Conservation (phyloP, 768 basidiomycete genomes). For the Hemileccinum impolitum region DNA sequence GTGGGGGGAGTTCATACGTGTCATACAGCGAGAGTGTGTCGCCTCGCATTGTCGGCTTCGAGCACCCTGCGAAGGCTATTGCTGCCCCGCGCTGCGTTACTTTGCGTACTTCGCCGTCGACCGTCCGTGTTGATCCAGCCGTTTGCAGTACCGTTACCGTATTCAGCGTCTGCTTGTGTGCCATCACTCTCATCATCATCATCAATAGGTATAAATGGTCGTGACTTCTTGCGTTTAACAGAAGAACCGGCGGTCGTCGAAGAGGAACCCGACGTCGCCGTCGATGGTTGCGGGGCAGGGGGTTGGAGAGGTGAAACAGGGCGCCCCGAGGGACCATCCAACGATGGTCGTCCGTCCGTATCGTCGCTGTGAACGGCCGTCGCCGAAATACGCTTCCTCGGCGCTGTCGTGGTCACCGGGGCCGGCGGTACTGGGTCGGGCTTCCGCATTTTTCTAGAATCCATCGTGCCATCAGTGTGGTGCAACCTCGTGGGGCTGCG, state of each 20-base stretch:
- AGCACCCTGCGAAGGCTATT: constrained; percentile 31
- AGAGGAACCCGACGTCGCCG: constrained; percentile 34
- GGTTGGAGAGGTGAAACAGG: constrained; percentile 28
- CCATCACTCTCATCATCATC: constrained; percentile 64
- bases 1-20: constrained; percentile 16
- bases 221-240: constrained; percentile 53
- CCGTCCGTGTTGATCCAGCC: constrained; percentile 57
- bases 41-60: constrained; percentile 51
- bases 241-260: constrained; percentile 21
- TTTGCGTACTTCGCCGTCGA: constrained; percentile 43
- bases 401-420: constrained; percentile 24
- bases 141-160: constrained; percentile 36
- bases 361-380: constrained; percentile 35
- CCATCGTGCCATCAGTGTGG: constrained; percentile 6
- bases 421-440: constrained; percentile 54
- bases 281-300: constrained; percentile 37
- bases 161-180: constrained; percentile 70
- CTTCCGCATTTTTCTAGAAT: constrained; percentile 81
- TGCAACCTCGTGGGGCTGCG: not conserved
- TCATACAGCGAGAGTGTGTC: constrained; percentile 68
- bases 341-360: constrained; percentile 37
- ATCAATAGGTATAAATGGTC: constrained; percentile 41
- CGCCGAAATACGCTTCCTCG: constrained; percentile 45
- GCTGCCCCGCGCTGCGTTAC: constrained; percentile 14
- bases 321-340: constrained; percentile 34